phyloP scores from a whole-genome alignment of 2,329 filamentous ascomycete genomes.

The Aspergillus aculeatus region DNA sequence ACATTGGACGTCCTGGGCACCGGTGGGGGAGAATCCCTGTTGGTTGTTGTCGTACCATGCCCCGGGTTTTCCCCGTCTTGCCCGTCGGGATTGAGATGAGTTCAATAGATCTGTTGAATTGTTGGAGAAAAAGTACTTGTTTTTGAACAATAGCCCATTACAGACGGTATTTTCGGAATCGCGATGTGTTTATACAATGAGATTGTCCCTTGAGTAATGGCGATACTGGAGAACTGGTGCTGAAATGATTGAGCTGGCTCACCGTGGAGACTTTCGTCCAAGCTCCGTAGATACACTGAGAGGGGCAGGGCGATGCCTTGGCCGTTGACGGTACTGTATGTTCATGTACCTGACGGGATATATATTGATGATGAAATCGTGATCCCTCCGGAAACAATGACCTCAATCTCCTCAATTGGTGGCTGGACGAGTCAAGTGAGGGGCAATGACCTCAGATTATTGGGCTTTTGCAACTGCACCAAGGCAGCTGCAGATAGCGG shows the following conservation, averaged over 20 bases:
- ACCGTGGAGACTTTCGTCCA: no score
- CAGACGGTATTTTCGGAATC: no score
- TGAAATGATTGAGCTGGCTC: no score
- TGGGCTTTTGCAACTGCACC: neutral
- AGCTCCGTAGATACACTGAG: no score
- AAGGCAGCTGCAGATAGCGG: neutral
- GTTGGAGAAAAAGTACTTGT: neutral
- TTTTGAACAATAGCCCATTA: no score
- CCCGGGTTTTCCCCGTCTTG: neutral
- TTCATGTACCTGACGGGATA: neutral
- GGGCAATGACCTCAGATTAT: neutral
- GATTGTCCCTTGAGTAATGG: fast-evolving
- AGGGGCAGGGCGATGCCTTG: no score
- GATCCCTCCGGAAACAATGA: neutral
- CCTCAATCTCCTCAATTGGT: neutral
- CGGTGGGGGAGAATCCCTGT: neutral
- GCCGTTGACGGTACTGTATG: neutral
- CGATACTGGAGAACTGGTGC: no score
- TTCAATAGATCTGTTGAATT: neutral
- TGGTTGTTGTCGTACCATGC: neutral
- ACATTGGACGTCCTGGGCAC: neutral
- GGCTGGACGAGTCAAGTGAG: neutral
- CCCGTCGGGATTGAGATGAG: neutral
- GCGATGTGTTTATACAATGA: no score
- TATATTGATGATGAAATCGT: neutral